Conservation (phyloP, 192 early-diverging fungal species). For the Umbelopsis ramanniana region DNA sequence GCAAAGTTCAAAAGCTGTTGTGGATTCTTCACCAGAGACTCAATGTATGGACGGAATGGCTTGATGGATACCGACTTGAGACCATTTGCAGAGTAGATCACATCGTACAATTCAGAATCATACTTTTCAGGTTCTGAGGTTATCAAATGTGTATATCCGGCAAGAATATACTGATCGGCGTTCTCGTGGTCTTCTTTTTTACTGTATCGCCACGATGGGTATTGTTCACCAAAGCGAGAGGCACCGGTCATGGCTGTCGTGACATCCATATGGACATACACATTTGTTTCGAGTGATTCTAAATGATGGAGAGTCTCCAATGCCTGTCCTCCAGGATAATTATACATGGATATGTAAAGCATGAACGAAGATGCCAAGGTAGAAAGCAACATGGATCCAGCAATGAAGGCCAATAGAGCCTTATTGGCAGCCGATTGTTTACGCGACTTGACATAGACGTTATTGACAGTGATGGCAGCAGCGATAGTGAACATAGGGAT, state of each 20-base stretch:
- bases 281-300: conserved; percentile 9
- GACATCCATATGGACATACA: conserved; percentile 70
- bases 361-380: conserved; percentile 43
- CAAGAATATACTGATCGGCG: conserved; percentile 46
- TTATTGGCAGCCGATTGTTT: conserved; percentile 41
- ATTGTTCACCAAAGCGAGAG: conserved; percentile 72
- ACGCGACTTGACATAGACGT: conserved; percentile 38
- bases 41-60: conserved; percentile 12
- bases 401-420: conserved; percentile 28
- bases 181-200: conserved; percentile 64
- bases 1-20: neutral
- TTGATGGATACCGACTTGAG: conserved; percentile 35
- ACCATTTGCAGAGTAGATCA: conserved; percentile 49
- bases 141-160: conserved; percentile 56
- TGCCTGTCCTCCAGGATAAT: conserved; percentile 92
- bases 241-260: conserved; percentile 83
- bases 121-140: conserved; percentile 46
- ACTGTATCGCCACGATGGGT: conserved; percentile 64
- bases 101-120: conserved; percentile 38
- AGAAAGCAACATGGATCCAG: conserved; percentile 25
- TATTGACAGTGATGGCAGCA: conserved; percentile 59
- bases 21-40: neutral
- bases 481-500: conserved; percentile 81
- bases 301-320: conserved; percentile 65
- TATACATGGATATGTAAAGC: conserved; percentile 66